Base-by-base conservation (phyloP, 805 yeast genomes). In the Starmerella gropengiesseri region DNA sequence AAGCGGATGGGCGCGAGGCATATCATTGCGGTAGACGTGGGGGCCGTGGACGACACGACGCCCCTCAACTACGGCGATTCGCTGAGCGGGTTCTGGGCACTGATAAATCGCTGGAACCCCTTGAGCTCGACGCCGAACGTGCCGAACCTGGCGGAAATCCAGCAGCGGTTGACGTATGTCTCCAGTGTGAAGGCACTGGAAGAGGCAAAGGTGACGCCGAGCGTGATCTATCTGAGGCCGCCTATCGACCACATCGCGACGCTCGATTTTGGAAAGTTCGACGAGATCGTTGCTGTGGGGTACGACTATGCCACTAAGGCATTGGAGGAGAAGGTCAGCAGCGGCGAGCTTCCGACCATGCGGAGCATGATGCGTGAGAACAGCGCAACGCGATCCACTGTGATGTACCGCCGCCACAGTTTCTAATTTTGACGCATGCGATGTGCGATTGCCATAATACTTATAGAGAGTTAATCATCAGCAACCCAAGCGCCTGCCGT, bases 101-200 rank as follows among this genome's bases (percentile, higher is more conserved):
- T 91, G 5, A 60, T 84, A 44, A 86, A 86, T 60, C 68, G 93
- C 37, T 75, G 87, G 77, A 89, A 91, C 56, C 94, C 95, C 6
- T 87, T 89, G 55, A 82, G 95, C 0, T 67, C 69, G 11, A 80
- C 80, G 53, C 94, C 96, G 3, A 80, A 81, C 58, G 82, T 85
- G 5, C 98, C 98, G 4, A 82, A 81, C 42, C 77, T 91, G 82
- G 85, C 95, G 51, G 98, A 89, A 57, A 85, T 89, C 46, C 98
- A 89, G 63, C 72, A 85, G 66, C 69, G 97, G 44, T 66, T 89
- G 47, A 95, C 96, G 0, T 89, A 91, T 59, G 98, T 89, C 30
- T 83, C 95, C 0, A 83, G 95, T 40, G 98, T 89, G 1, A 82
- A 83, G 62, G 96, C 96, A 0, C 65, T 91, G 37, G 95, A 89